Base-by-base conservation (phyloP, 805 yeast genomes). In the Cyberlindnera maritima region DNA sequence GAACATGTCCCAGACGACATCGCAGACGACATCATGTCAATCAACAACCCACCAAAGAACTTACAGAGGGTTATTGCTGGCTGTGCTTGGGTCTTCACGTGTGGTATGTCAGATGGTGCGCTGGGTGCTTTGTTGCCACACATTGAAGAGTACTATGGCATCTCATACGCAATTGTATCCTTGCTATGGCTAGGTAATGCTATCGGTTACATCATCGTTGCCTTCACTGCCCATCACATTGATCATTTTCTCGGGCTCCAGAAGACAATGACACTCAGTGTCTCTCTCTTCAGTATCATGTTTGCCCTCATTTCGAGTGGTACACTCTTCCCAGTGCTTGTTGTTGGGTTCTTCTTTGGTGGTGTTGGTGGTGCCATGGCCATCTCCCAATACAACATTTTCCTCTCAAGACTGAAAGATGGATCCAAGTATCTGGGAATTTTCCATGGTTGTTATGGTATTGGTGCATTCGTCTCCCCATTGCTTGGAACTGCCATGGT, bases 401-500 rank as follows among this genome's bases (percentile, higher is more conserved):
- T 78, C 53, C 49, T 79, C 17, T 65, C 80, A 4, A 62, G 72
- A 47, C 63, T 83, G 39, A 40, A 48, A 23, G 53, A 58, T 21
- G 69, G 76, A 14, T 72, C 81, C 11, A 69, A 68, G 28, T 74
- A 73, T 50, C 61, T 81, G 34, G 82, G 87, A 1, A 64, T 68
- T 42, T 72, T 74, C 55, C 88, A 83, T 61, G 88, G 84, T 0
- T 56, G 66, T 7, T 83, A 82, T 59, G 89, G 89, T 2, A 31
- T 78, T 2, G 88, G 88, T 11, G 88, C 88, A 3, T 74, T 81
- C 3, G 46, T 79, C 2, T 72, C 85, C 3, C 88, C 89, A 2
- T 59, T 81, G 35, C 64, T 80, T 28, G 82, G 81, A 3, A 80
- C 85, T 0, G 64, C 73, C 1, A 69, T 83, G 73, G 72, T 79